phyloP scores from a whole-genome alignment of 805 yeast genomes.

The Saturnispora quitensis region DNA sequence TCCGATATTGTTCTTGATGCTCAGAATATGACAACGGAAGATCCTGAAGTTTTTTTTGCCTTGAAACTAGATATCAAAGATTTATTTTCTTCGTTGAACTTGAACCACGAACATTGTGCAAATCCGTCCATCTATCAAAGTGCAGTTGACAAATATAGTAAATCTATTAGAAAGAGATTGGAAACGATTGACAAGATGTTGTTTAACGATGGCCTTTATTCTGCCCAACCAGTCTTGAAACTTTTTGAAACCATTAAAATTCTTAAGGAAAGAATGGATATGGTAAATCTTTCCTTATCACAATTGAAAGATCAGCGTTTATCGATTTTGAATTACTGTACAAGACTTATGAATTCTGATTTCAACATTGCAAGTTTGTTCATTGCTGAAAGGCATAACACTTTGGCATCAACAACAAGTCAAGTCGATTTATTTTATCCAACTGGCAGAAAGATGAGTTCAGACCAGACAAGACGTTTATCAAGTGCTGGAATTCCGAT shows the following conservation, averaged over 20 bases:
- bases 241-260: slow-evolving; percentile 32
- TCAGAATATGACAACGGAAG: slow-evolving; percentile 60
- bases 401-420: slow-evolving; percentile 23
- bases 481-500: neutral
- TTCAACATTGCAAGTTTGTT: slow-evolving; percentile 48
- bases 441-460: slow-evolving; percentile 1
- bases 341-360: slow-evolving; percentile 70
- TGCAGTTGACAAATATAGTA: slow-evolving; percentile 37
- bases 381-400: slow-evolving; percentile 36
- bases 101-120: slow-evolving; percentile 26
- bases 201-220: slow-evolving; percentile 29
- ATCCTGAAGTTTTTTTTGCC: slow-evolving; percentile 57
- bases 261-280: slow-evolving; percentile 28
- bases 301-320: slow-evolving; percentile 66
- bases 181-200: slow-evolving; percentile 25
- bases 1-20: slow-evolving; percentile 54
- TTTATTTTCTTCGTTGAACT: slow-evolving; percentile 17
- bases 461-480: neutral
- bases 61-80: slow-evolving; percentile 43
- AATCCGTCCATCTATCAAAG: slow-evolving; percentile 21
- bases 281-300: slow-evolving; percentile 35
- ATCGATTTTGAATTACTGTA: slow-evolving; percentile 59
- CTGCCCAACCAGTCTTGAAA: slow-evolving; percentile 23
- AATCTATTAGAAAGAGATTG: slow-evolving; percentile 37
- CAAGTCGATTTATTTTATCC: slow-evolving; percentile 26